Percentiles rank a stretch among this genome's conserved stretches.
These are phyloP conservation scores for Torulaspora maleeae DNA, from an alignment of 805 yeast genomes.

Conservation along the genomic window DNA sequence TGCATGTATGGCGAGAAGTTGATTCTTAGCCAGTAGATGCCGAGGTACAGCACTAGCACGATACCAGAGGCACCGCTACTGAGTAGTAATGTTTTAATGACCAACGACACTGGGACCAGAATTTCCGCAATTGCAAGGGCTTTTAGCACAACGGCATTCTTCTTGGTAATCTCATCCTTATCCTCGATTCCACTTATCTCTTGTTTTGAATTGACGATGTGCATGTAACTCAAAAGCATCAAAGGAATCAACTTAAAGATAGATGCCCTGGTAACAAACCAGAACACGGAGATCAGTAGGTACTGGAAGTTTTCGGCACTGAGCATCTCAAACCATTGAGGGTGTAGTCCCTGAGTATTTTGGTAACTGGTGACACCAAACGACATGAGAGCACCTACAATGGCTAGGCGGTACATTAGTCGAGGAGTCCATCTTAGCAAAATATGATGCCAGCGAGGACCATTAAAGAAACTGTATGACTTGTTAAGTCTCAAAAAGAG, in stretches of 20 bases:
- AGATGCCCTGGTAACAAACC: constrained; percentile 67
- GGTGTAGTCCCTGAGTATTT: constrained; percentile 55
- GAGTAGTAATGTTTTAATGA: constrained; percentile 55
- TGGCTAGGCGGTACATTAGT: constrained; percentile 50
- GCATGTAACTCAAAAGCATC: constrained; percentile 53
- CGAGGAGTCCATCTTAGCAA: constrained; percentile 40
- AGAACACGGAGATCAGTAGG: constrained; percentile 47
- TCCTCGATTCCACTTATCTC: constrained; percentile 18
- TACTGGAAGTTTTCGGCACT: constrained; percentile 77
- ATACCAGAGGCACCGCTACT: constrained; percentile 64
- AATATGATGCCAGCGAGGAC: constrained; percentile 23
- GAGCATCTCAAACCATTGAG: constrained; percentile 58
- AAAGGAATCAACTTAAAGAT: constrained; percentile 62
- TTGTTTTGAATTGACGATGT: constrained; percentile 38
- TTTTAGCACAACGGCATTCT: constrained; percentile 22
- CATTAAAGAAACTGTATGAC: constrained; percentile 17
- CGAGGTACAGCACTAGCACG: constrained; percentile 52
- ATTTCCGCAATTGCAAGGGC: constrained; percentile 60
- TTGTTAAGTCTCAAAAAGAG: constrained; percentile 28
- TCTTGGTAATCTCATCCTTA: constrained; percentile 12
- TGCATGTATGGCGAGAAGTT: constrained; percentile 46
- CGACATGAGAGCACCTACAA: constrained; percentile 53
- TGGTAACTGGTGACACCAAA: constrained; percentile 51
- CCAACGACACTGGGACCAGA: constrained; percentile 47
- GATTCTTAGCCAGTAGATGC: constrained; percentile 68